Percentiles rank a stretch among this genome's conserved stretches.
phyloP scores from a whole-genome alignment of 2,329 filamentous ascomycete species.

The Hypoxylon sp. region DNA sequence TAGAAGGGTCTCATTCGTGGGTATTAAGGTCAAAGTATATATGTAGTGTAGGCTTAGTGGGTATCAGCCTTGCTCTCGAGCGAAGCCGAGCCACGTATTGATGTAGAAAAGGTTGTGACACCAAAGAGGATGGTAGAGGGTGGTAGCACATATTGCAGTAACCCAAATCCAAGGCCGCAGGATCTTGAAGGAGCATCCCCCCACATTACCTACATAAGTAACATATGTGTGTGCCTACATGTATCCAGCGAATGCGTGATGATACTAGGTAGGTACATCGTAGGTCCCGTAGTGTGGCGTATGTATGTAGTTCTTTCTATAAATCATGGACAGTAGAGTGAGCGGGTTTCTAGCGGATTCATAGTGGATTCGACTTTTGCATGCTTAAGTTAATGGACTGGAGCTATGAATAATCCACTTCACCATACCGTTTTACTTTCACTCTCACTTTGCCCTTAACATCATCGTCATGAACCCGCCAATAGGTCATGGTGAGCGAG shows the following conservation, averaged over 20 bases:
- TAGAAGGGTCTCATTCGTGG: slow-evolving; percentile 24
- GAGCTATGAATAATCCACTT: neutral
- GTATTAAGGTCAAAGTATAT: slow-evolving; percentile 23
- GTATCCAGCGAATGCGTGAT: neutral
- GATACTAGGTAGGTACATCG: neutral
- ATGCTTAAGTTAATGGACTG: neutral
- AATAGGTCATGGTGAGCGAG: neutral
- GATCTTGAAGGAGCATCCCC: slow-evolving; percentile 8
- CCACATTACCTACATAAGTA: slow-evolving; percentile 18
- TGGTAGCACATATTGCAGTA: slow-evolving; percentile 33
- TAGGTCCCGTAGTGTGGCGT: no score
- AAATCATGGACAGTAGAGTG: neutral
- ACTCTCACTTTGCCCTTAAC: neutral
- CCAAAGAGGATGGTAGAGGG: slow-evolving; percentile 24
- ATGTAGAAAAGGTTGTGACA: slow-evolving; percentile 4
- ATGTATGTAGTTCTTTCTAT: neutral
- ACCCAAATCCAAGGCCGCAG: slow-evolving; percentile 12
- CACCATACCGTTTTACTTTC: no score
- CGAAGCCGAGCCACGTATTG: slow-evolving; percentile 21
- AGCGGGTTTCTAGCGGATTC: neutral
- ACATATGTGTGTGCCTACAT: slow-evolving; percentile 11
- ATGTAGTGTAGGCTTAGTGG: slow-evolving; percentile 7
- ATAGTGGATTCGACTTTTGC: neutral
- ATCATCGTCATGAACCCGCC: neutral
- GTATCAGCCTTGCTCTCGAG: slow-evolving; percentile 31